A percentile compares a stretch with the other conserved stretches of the same genome.
phyloP scores from a whole-genome alignment of 2,329 filamentous ascomycete species.

The Periconia sp. region DNA sequence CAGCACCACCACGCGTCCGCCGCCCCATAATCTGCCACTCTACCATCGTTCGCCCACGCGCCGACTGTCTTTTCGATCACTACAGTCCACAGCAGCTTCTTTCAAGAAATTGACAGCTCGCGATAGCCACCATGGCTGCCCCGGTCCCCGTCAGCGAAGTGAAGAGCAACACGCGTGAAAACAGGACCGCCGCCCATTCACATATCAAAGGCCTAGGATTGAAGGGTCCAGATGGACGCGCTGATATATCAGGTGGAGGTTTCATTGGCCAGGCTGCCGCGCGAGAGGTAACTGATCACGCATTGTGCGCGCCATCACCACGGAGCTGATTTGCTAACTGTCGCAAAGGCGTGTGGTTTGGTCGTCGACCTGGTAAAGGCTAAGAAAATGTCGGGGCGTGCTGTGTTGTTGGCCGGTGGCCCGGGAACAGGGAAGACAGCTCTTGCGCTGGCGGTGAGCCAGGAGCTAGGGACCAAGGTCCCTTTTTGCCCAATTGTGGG shows the following conservation, averaged over 20 bases:
- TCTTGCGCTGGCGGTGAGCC: constrained; percentile 89
- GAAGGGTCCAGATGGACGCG: constrained; percentile 74
- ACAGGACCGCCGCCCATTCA: constrained; percentile 93
- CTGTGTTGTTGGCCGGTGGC: constrained; percentile 88
- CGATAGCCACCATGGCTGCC: constrained; percentile 33
- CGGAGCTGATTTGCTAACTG: background rate
- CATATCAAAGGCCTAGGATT: constrained; percentile 96
- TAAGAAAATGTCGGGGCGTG: constrained; percentile 96
- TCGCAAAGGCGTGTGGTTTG: constrained; percentile 78
- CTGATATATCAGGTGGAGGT: constrained; percentile 70
- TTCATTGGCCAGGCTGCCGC: constrained; percentile 89
- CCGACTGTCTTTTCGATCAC: background rate
- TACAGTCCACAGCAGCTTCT: background rate
- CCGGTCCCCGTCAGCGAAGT: constrained; percentile 69
- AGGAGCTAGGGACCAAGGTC: constrained; percentile 96
- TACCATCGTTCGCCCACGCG: background rate
- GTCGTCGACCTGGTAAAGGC: constrained; percentile 94
- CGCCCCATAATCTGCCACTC: no score
- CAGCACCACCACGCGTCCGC: background rate
- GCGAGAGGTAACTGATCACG: constrained; percentile 68
- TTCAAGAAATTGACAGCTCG: background rate
- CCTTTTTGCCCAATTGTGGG: constrained; percentile 98
- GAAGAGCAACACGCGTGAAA: constrained; percentile 91
- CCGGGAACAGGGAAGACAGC: constrained; percentile 96
- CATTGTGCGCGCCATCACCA: background rate